Conservation (phyloP, 495 filamentous ascomycete genomes). For the Hypoxylon crocopeplum region DNA sequence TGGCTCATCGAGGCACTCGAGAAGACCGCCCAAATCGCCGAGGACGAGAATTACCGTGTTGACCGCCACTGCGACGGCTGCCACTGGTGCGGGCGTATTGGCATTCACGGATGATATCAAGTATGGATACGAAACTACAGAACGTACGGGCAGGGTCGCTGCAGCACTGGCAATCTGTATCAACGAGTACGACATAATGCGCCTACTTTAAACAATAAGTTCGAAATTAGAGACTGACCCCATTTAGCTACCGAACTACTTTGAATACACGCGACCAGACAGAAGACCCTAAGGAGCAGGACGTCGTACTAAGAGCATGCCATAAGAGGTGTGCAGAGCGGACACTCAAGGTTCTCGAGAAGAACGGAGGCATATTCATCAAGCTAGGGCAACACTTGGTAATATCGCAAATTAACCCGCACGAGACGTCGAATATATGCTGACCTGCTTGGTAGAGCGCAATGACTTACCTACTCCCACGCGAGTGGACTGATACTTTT, state of each 20-base stretch:
- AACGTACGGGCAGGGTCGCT: conserved; percentile 82
- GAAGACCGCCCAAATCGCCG: conserved; percentile 16
- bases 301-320: conserved; percentile 76
- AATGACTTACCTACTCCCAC: conserved; percentile 93
- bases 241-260: conserved; percentile 77
- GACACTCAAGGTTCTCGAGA: conserved; percentile 85
- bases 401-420: conserved; percentile 9
- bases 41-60: conserved; percentile 32
- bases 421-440: neutral
- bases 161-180: conserved; percentile 79
- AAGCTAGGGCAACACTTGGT: conserved; percentile 95
- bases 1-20: conserved; percentile 31
- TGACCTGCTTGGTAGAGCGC: conserved; percentile 64
- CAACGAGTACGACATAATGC: conserved; percentile 93
- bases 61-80: conserved; percentile 58
- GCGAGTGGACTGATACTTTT: conserved; percentile 96
- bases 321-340: conserved; percentile 89
- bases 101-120: conserved; percentile 75
- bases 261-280: conserved; percentile 69
- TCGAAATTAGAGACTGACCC: conserved; percentile 7
- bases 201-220: conserved; percentile 56
- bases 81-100: conserved; percentile 63
- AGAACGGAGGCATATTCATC: conserved; percentile 97
- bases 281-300: conserved; percentile 66
- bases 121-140: conserved; percentile 73